Base-by-base conservation (phyloP, 1,139 yeast genomes). In the Pichia kudriavzevii region DNA sequence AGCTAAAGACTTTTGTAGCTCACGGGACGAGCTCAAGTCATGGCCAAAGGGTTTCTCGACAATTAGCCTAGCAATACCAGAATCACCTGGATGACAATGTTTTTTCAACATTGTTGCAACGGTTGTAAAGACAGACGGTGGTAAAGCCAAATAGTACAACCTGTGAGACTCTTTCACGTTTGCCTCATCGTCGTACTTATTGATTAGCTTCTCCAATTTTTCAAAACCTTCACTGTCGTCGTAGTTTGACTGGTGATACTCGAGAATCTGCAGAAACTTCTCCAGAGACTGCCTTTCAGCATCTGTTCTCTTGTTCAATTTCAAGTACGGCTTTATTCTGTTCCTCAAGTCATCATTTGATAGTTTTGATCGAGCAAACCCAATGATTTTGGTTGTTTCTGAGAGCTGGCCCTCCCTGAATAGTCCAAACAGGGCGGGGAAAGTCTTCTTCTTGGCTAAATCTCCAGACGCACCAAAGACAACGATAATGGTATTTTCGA, bases 401-500 rank as follows among this genome's bases (percentile, higher is more conserved):
- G 95, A 85, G 43, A 91, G 67, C 49, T 75, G 77, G 28, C 93
- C 94, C 58, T 87, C 88, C 49, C 94, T 72, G 61, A 50, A 79
- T 36, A 72, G 65, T 7, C 91, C 93, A 53, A 79, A 81, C 28
- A 81, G 63, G 3, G 88, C 87, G 8, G 88, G 88, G 61, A 76
- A 79, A 4, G 97, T 91, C 67, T 91, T 91, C 77, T 91, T 91
- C 65, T 87, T 87, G 36, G 98, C 97, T 48, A 91, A 69, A 59
- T 91, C 97, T 34, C 98, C 98, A 26, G 95, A 83, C 34, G 98
- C 98, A 33, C 98, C 97, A 50, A 88, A 82, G 22, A 91, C 95
- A 27, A 81, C 84, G 53, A 91, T 72, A 32, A 79, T 68, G 22
- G 82, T 78, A 60, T 80, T 64, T 49, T 77, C 72, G 45, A 72